Evolutionary conservation across 2,329 filamentous ascomycete genomes (phyloP).

Genomic region (Hyphodiscus sp.): DNA sequence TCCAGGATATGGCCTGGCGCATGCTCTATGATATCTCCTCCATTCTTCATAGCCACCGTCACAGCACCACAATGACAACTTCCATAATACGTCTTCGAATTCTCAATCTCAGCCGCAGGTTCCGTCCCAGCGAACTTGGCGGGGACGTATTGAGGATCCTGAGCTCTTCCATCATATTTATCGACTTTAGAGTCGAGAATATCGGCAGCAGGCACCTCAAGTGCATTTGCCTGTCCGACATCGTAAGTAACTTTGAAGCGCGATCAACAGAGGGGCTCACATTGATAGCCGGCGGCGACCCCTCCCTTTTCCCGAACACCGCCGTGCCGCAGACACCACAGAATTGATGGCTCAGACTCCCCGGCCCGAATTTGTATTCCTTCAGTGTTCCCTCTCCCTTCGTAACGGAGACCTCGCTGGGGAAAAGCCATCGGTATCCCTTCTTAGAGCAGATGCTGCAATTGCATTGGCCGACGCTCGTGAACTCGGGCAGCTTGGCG

Average conservation of each 20-base stretch:
- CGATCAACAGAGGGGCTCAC: no score
- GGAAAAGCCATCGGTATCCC: conserved; percentile 36
- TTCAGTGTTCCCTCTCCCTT: conserved; percentile 40
- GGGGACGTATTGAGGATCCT: conserved; percentile 13
- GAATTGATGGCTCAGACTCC: conserved; percentile 41
- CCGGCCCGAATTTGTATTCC: conserved; percentile 38
- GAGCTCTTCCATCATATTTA: conserved; percentile 14
- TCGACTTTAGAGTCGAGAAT: conserved; percentile 1
- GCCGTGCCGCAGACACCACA: conserved; percentile 44
- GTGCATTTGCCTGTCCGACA: conserved; percentile 10
- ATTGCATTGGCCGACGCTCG: conserved; percentile 50
- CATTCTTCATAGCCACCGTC: conserved; percentile 15
- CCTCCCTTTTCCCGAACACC: conserved; percentile 31
- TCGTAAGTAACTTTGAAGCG: not conserved
- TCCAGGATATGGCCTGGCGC: not conserved
- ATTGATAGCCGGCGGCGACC: conserved; percentile 24
- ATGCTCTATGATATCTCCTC: not conserved
- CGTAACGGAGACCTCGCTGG: conserved; percentile 36
- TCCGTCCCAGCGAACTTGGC: conserved; percentile 7
- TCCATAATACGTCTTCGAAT: conserved; percentile 18
- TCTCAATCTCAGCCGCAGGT: conserved; percentile 11
- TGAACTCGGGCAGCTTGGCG: conserved; percentile 49
- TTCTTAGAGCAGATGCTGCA: conserved; percentile 59
- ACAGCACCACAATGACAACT: conserved; percentile 24
- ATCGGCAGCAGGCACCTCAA: conserved; percentile 17